phyloP scores from a whole-genome alignment of 2,329 filamentous ascomycete species.

The Alternaria angustiovoidea region DNA sequence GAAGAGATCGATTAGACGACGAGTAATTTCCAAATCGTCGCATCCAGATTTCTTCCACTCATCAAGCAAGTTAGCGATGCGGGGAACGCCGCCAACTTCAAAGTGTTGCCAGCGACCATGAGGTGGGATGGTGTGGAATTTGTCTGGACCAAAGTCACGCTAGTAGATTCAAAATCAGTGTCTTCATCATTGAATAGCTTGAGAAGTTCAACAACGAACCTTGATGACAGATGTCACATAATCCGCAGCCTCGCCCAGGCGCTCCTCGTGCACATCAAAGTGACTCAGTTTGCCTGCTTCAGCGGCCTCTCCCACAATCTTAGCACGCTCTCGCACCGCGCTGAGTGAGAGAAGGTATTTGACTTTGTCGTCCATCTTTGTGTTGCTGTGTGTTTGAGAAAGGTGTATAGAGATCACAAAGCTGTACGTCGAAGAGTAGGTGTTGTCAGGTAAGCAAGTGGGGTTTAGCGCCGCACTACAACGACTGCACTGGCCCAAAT shows the following conservation, averaged over 20 bases:
- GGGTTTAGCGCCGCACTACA: conserved; percentile 12
- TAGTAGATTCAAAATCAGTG: conserved; percentile 38
- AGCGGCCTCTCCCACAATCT: conserved; percentile 35
- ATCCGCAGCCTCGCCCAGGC: conserved; percentile 78
- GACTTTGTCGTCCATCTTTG: conserved; percentile 32
- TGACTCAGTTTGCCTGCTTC: conserved; percentile 67
- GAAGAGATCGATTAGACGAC: conserved; percentile 78
- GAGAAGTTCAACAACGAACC: conserved; percentile 57
- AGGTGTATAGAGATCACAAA: not conserved
- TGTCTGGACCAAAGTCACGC: conserved; percentile 73
- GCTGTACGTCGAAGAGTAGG: conserved; percentile 8
- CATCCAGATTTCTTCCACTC: conserved; percentile 64
- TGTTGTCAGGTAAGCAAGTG: conserved; percentile 16
- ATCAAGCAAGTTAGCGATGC: conserved; percentile 72
- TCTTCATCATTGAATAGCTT: no score
- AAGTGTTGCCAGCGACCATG: conserved; percentile 87
- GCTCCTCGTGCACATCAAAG: conserved; percentile 84
- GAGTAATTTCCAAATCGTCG: conserved; percentile 75
- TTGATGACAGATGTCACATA: conserved; percentile 92
- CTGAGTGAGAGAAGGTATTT: conserved; percentile 38
- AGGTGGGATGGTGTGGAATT: conserved; percentile 61
- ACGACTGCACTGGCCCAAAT: conserved; percentile 4
- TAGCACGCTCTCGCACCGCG: conserved; percentile 40
- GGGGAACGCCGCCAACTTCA: conserved; percentile 74
- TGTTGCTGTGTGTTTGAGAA: not conserved